These are phyloP conservation scores for Lactarius psammicola DNA, from an alignment of 768 basidiomycete genomes.

Conservation along the genomic window DNA sequence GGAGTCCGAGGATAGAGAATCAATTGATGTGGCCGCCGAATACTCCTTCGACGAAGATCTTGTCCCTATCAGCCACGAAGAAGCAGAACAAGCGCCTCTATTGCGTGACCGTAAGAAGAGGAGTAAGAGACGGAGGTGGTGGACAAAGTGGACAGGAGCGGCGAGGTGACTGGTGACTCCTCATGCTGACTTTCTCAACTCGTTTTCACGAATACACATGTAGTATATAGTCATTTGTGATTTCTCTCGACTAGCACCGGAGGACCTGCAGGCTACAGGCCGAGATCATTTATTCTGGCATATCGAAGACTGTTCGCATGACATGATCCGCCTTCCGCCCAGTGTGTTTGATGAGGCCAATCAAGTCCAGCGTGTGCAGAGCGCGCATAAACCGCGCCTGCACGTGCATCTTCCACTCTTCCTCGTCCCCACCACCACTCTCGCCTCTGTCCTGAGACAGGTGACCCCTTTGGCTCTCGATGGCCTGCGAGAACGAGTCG, in stretches of 20 bases:
- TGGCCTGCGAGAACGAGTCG: slow-evolving; percentile 64
- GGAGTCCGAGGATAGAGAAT: slow-evolving; percentile 24
- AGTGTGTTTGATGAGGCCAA: slow-evolving; percentile 79
- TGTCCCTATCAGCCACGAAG: slow-evolving; percentile 12
- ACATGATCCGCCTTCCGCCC: slow-evolving; percentile 78
- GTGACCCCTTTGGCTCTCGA: slow-evolving; percentile 54
- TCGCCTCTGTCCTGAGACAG: slow-evolving; percentile 17
- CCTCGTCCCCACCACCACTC: slow-evolving; percentile 40
- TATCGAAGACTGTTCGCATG: slow-evolving; percentile 62
- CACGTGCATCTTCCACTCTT: slow-evolving; percentile 58
- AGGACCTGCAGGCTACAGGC: background rate
- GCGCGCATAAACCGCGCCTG: slow-evolving; percentile 80
- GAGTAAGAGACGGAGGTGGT: slow-evolving; percentile 14
- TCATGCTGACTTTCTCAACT: background rate
- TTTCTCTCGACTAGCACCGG: background rate
- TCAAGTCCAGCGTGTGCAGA: slow-evolving; percentile 76
- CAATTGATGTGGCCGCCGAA: slow-evolving; percentile 25
- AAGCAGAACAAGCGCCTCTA: slow-evolving; percentile 17
- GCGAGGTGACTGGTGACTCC: background rate
- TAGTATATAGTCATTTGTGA: background rate
- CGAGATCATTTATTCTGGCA: slow-evolving; percentile 31
- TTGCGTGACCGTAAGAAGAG: slow-evolving; percentile 12
- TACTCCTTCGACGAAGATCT: slow-evolving; percentile 29
- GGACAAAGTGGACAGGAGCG: slow-evolving; percentile 11
- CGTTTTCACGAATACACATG: background rate